Evolutionary conservation across 768 basidiomycete species (phyloP).

Genomic region (Mycena belliarum): DNA sequence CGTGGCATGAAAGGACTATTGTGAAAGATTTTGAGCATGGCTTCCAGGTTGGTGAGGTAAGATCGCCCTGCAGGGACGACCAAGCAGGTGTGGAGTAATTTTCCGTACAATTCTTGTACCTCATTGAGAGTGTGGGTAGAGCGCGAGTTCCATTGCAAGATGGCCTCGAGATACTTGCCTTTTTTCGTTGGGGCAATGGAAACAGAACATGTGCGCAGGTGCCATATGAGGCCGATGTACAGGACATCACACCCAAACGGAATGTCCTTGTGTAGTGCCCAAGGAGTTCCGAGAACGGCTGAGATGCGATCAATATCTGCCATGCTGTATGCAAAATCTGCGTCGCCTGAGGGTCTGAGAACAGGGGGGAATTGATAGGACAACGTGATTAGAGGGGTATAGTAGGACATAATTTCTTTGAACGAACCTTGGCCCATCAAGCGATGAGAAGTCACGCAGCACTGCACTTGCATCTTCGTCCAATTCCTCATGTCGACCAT

Average conservation of each 20-base stretch:
- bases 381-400: no score
- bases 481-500: conserved; percentile 11
- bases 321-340: conserved; percentile 20
- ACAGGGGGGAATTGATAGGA: conserved; percentile 14
- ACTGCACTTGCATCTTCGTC: conserved; percentile 20
- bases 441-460: no score
- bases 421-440: no score
- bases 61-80: conserved; percentile 34
- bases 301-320: conserved; percentile 24
- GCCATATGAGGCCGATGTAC: conserved; percentile 28
- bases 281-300: conserved; percentile 21
- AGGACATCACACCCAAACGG: conserved; percentile 1
- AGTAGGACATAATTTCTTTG: no score
- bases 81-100: conserved; percentile 35
- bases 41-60: conserved; percentile 41
- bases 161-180: conserved; percentile 2
- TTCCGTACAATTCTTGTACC: conserved; percentile 38
- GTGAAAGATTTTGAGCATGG: conserved; percentile 31
- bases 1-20: conserved; percentile 34
- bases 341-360: neutral
- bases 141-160: neutral
- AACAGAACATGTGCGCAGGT: neutral
- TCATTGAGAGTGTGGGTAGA: conserved; percentile 32
- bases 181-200: neutral
- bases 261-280: conserved; percentile 24